Percentiles rank a stretch among this genome's conserved stretches.
phyloP scores from a whole-genome alignment of 2,329 filamentous ascomycete species.

The Penicillium sp. region DNA sequence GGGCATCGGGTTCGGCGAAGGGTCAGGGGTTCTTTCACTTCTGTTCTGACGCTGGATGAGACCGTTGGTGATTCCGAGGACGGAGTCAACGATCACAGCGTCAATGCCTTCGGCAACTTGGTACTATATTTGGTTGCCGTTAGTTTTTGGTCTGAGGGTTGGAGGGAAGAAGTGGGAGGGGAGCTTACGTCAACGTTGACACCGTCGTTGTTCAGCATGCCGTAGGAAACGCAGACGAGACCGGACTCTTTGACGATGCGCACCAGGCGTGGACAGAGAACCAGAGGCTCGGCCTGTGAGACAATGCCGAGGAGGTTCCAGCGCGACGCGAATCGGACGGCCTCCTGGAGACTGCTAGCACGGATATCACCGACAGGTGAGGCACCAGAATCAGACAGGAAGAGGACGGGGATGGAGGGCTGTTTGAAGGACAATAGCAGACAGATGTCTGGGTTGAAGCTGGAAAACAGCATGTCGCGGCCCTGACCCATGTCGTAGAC shows the following conservation, averaged over 20 bases:
- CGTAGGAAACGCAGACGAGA: conserved; percentile 93
- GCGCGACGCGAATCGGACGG: conserved; percentile 87
- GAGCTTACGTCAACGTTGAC: conserved; percentile 76
- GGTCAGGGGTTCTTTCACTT: conserved; percentile 29
- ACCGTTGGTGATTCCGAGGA: conserved; percentile 89
- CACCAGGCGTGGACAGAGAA: conserved; percentile 85
- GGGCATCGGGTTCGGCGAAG: conserved; percentile 24
- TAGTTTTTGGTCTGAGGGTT: neutral
- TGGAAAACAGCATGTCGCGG: conserved; percentile 95
- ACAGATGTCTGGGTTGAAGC: conserved; percentile 97
- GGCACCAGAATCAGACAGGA: conserved; percentile 89
- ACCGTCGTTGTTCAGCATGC: conserved; percentile 85
- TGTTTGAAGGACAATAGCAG: conserved; percentile 95
- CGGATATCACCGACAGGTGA: conserved; percentile 82
- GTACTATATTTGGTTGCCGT: conserved; percentile 53
- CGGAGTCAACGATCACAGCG: conserved; percentile 94
- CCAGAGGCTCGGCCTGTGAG: conserved; percentile 82
- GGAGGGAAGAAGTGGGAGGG: neutral
- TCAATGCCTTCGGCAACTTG: conserved; percentile 97
- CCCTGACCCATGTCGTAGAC: conserved; percentile 84
- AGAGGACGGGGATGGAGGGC: conserved; percentile 92
- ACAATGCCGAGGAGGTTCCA: conserved; percentile 97
- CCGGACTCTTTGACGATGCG: conserved; percentile 93
- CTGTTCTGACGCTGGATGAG: conserved; percentile 60
- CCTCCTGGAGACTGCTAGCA: conserved; percentile 90